A percentile compares a stretch with the other conserved stretches of the same genome.
Evolutionary conservation across 371 early-diverging fungal species (phyloP).

Genomic region (Lichtheimia corymbifera): DNA sequence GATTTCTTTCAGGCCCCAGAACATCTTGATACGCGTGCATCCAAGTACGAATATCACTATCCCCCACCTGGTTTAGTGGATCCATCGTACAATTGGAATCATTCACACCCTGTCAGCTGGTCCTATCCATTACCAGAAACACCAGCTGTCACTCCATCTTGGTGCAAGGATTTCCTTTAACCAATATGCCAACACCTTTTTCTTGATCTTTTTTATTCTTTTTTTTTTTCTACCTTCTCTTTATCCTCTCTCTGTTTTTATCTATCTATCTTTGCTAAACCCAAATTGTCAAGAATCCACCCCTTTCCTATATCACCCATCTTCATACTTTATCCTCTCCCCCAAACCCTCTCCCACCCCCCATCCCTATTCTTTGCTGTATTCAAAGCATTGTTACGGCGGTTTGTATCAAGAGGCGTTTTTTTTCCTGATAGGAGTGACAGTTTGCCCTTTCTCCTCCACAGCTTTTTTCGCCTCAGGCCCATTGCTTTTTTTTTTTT

Average conservation of each 20-base stretch:
- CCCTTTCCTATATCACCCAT: too few species aligned
- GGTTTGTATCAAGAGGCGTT: too few species aligned
- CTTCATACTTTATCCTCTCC: too few species aligned
- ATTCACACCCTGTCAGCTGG: background rate
- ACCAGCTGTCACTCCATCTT: slow-evolving; percentile 1
- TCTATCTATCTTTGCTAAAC: slow-evolving; percentile 6
- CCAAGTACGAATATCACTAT: slow-evolving; percentile 2
- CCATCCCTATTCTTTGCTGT: too few species aligned
- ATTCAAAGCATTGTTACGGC: too few species aligned
- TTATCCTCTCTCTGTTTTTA: slow-evolving; percentile 6
- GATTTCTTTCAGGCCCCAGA: slow-evolving; percentile 2
- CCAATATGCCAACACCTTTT: background rate
- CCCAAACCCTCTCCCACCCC: too few species aligned
- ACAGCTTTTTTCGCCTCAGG: too few species aligned
- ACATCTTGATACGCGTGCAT: slow-evolving; percentile 4
- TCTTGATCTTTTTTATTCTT: slow-evolving; percentile 7
- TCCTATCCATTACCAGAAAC: slow-evolving; percentile 3
- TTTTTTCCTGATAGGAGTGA: too few species aligned
- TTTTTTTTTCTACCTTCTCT: slow-evolving; percentile 1
- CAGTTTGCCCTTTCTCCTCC: too few species aligned
- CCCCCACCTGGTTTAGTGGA: background rate
- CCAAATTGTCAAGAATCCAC: background rate
- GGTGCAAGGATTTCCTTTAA: slow-evolving; percentile 9
- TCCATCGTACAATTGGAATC: background rate
- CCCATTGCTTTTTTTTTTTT: too few species aligned